Evolutionary conservation across 805 yeast genomes (phyloP), one percentile per base, ranked within the genome.

Genomic region (Ogataea dorogensis): DNA sequence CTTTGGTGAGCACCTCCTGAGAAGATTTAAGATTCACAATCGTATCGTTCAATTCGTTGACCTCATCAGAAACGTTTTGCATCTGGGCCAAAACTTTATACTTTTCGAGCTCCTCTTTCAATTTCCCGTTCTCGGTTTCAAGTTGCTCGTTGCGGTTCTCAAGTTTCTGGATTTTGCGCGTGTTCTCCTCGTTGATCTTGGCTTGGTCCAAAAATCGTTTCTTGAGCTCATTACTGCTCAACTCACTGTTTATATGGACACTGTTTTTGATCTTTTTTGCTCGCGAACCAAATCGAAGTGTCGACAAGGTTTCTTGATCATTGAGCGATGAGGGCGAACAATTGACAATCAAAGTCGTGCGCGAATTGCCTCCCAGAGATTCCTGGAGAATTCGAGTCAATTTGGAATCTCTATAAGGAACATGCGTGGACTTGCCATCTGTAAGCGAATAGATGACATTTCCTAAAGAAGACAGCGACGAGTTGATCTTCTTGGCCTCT

Each of bases 401-500:
- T 48, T 82, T 82, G 2, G 94, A 82, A 49, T 84, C 91, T 38
- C 89, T 66, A 47, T 83, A 86, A 0, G 93, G 88, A 7, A 81
- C 64, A 50, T 83, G 86, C 3, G 74, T 66, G 2, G 79, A 66
- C 43, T 71, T 74, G 1, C 79, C 75, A 47, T 83, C 89, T 0
- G 94, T 81, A 30, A 89, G 70, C 0, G 87, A 75, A 49, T 84
- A 77, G 26, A 88, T 86, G 11, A 87, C 94, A 56, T 80, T 78
- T 3, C 95, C 95, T 38, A 88, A 65, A 0, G 88, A 73, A 5
- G 87, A 77, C 24, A 86, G 68, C 1, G 95, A 84, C 27, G 78
- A 71, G 58, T 88, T 89, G 49, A 88, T 83, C 43, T 81, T 85
- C 51, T 84, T 84, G 1, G 95, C 87, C 50, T 88, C 96, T 53